These are phyloP conservation scores for Barnettozyma californica DNA, from an alignment of 805 yeast species.

Conservation along the genomic window DNA sequence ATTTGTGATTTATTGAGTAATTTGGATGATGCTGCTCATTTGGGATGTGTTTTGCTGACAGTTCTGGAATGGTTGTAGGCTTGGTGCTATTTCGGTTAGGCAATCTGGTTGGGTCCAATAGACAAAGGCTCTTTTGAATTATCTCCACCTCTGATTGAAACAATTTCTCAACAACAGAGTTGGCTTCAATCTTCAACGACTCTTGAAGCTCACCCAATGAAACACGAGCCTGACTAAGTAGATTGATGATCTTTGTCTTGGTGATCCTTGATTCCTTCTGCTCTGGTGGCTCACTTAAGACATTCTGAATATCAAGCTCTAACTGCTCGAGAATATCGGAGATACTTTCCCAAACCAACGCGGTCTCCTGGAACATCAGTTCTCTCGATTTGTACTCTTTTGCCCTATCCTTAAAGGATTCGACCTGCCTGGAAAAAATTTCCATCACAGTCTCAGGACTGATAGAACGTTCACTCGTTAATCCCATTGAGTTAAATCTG, in stretches of 20 bases:
- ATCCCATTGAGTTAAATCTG: neutral
- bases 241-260: slow-evolving; percentile 3
- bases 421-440: slow-evolving; percentile 18
- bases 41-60: neutral
- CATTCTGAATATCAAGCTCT: slow-evolving; percentile 13
- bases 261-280: neutral
- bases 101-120: slow-evolving; percentile 11
- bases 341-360: slow-evolving; percentile 19
- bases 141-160: slow-evolving; percentile 17
- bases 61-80: neutral
- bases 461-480: neutral
- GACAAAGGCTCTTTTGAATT: slow-evolving; percentile 12
- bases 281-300: neutral
- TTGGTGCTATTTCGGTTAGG: neutral
- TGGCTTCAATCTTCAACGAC: slow-evolving; percentile 10
- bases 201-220: slow-evolving; percentile 2
- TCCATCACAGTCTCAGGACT: slow-evolving; percentile 14
- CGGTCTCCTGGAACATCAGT: slow-evolving; percentile 13
- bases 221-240: slow-evolving; percentile 1
- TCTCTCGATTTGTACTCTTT: slow-evolving; percentile 9
- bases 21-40: neutral
- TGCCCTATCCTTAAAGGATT: slow-evolving; percentile 15
- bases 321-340: slow-evolving; percentile 15
- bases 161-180: slow-evolving; percentile 10
- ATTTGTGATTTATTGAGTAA: neutral